Evolutionary conservation across 2,329 filamentous ascomycete genomes (phyloP).

Genomic region (Paraphoma sp.): DNA sequence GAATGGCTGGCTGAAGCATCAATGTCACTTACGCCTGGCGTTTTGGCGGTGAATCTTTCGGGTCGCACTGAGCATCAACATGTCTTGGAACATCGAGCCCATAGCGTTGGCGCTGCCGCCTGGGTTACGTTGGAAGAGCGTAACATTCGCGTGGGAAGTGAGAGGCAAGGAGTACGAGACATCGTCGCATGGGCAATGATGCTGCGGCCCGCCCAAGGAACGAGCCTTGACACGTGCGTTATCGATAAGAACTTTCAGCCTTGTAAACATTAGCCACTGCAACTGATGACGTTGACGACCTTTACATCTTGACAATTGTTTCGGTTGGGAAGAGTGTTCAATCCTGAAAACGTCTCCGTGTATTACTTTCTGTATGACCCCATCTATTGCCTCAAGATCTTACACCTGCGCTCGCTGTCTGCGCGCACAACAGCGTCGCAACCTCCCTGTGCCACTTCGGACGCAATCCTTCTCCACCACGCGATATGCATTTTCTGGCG

Average conservation of each 20-base stretch:
- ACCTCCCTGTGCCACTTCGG: constrained; percentile 10
- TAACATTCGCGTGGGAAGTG: not conserved
- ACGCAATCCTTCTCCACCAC: constrained; percentile 10
- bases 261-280: constrained; percentile 7
- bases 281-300: constrained; percentile 16
- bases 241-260: constrained; percentile 4
- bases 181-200: not conserved
- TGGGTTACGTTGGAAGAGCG: not conserved
- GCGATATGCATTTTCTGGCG: constrained; percentile 32
- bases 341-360: not conserved
- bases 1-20: not conserved
- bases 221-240: not conserved
- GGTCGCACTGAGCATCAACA: constrained; percentile 16
- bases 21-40: not conserved
- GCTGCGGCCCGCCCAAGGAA: too few species aligned
- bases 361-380: constrained; percentile 34
- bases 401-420: constrained; percentile 50
- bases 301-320: not conserved
- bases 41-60: not conserved
- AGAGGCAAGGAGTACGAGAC: not conserved
- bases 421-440: constrained; percentile 36
- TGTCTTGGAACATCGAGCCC: not conserved
- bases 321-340: not conserved
- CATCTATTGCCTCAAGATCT: constrained; percentile 20
- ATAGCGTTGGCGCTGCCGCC: not conserved